These are phyloP conservation scores for Onygenales sp. DNA, from an alignment of 2,329 filamentous ascomycete species.

Conservation along the genomic window DNA sequence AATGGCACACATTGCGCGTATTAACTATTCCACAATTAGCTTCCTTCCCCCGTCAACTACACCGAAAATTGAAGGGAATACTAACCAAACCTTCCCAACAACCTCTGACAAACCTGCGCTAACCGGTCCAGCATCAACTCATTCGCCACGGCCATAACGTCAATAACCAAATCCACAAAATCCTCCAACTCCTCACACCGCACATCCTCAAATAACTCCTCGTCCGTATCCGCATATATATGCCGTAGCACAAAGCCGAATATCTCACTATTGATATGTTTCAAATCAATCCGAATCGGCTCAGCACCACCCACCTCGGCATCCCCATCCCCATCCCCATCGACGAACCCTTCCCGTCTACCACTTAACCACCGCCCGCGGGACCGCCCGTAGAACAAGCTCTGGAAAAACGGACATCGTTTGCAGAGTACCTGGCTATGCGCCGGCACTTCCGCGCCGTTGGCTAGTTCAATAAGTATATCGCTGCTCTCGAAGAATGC, in stretches of 20 bases:
- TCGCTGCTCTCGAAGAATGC: constrained; percentile 72
- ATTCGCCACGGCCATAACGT: constrained; percentile 82
- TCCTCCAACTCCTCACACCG: constrained; percentile 64
- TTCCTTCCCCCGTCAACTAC: background rate
- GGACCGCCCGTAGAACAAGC: constrained; percentile 80
- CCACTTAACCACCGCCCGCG: constrained; percentile 72
- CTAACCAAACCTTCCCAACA: constrained; percentile 68
- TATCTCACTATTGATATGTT: constrained; percentile 62
- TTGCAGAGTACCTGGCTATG: constrained; percentile 74
- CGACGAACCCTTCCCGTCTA: constrained; percentile 43
- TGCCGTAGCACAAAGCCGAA: constrained; percentile 73
- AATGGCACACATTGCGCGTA: constrained; percentile 71
- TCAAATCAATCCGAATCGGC: constrained; percentile 64
- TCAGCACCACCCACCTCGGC: constrained; percentile 27
- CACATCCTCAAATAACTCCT: constrained; percentile 71
- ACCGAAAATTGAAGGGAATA: constrained; percentile 7
- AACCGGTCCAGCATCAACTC: constrained; percentile 91
- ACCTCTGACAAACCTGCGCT: constrained; percentile 77
- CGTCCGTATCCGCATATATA: constrained; percentile 73
- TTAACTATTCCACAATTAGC: constrained; percentile 45
- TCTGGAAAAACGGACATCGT: constrained; percentile 85
- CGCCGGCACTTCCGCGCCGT: constrained; percentile 55
- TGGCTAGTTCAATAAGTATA: constrained; percentile 62
- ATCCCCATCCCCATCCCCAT: constrained; percentile 14
- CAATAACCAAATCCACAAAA: constrained; percentile 80